Evolutionary conservation across 1,284 basidiomycete genomes (phyloP).

Genomic region (Coniferiporia weirii): DNA sequence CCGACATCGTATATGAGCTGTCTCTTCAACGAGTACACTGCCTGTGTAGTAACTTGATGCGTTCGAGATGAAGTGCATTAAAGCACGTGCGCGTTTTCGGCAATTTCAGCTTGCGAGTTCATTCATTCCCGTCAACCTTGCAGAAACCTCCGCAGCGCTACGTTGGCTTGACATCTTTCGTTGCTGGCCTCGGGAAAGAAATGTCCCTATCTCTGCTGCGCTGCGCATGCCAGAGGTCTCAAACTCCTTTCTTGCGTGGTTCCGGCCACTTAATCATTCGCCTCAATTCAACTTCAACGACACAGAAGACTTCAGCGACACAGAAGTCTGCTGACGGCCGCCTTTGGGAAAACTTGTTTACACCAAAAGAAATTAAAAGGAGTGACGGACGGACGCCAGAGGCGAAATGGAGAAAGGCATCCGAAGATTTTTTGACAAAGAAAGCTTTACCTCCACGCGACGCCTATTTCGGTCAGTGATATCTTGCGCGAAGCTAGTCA

Average conservation of each 20-base stretch:
- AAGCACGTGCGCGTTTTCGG: no score
- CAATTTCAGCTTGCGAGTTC: no score
- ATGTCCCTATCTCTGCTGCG: conserved; percentile 1
- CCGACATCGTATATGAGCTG: conserved; percentile 21
- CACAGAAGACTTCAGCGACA: neutral
- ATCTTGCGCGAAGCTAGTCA: neutral
- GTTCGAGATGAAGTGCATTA: no score
- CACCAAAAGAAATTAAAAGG: no score
- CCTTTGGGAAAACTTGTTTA: no score
- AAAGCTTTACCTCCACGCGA: conserved; percentile 20
- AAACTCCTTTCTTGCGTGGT: neutral
- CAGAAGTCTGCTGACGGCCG: no score
- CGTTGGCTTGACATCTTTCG: no score
- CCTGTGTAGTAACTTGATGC: no score
- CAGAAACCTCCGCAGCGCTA: no score
- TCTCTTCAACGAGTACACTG: neutral
- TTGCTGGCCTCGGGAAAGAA: neutral
- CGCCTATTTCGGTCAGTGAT: conserved; percentile 35
- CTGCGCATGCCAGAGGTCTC: neutral
- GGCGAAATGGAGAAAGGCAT: conserved; percentile 39
- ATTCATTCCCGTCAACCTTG: no score
- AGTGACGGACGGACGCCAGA: no score
- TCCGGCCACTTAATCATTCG: neutral
- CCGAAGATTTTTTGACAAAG: conserved; percentile 45
- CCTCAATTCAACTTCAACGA: neutral